Evolutionary conservation across 495 filamentous ascomycete species (phyloP).

Genomic region (Hypoxylon perforatum): DNA sequence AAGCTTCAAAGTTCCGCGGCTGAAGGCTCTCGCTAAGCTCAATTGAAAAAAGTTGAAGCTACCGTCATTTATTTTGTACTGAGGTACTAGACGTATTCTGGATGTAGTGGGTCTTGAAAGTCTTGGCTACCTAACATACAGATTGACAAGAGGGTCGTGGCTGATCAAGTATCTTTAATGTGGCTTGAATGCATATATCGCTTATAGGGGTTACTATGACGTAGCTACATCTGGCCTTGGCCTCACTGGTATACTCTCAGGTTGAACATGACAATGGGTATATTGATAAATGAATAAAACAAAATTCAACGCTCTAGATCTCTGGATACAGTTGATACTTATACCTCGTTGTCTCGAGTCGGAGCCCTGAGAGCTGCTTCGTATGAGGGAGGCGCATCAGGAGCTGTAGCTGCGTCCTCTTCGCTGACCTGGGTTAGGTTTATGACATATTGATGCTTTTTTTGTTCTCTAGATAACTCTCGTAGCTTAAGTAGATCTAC

Average conservation of each 20-base stretch:
- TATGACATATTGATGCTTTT: constrained; percentile 13
- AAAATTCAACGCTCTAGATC: neutral
- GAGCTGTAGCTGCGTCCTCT: neutral
- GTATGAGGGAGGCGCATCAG: constrained; percentile 18
- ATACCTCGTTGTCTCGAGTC: too few relatives aligned
- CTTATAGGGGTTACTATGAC: too few relatives aligned
- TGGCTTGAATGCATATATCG: constrained; percentile 1
- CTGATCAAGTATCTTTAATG: constrained; percentile 1
- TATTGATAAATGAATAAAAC: too few relatives aligned
- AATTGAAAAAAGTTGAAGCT: constrained; percentile 36
- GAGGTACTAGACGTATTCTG: neutral
- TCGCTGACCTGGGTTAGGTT: constrained; percentile 1
- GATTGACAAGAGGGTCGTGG: constrained; percentile 14
- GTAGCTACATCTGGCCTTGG: too few relatives aligned
- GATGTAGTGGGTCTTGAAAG: constrained; percentile 5
- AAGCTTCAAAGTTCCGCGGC: neutral
- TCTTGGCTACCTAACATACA: constrained; percentile 1
- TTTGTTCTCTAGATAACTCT: neutral
- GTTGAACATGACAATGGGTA: too few relatives aligned
- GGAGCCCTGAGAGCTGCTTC: neutral
- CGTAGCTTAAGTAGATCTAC: constrained; percentile 11
- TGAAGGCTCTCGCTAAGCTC: neutral
- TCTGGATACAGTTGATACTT: neutral
- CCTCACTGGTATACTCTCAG: too few relatives aligned
- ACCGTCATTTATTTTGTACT: constrained; percentile 25